Conservation (phyloP, 768 basidiomycete species). For the Tylopilus subfusipes region DNA sequence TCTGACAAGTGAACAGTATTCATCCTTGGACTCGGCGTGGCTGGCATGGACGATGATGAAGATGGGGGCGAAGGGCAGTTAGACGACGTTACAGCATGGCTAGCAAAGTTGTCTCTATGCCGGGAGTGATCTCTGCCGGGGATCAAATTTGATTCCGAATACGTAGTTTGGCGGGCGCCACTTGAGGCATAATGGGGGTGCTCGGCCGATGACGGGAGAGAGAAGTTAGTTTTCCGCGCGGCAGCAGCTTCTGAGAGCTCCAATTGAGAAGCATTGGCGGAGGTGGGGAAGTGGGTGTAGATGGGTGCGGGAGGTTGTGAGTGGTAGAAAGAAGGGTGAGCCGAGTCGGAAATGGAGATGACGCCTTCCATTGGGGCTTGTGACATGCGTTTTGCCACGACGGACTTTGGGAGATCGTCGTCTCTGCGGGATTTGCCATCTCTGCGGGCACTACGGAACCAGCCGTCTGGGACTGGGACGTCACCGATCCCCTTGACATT, state of each 20-base stretch:
- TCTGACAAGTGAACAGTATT: slow-evolving; percentile 22
- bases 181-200: slow-evolving; percentile 21
- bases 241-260: slow-evolving; percentile 22
- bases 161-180: slow-evolving; percentile 29
- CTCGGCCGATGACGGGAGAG: slow-evolving; percentile 29
- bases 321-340: slow-evolving; percentile 22
- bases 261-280: slow-evolving; percentile 25
- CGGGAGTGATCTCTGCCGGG: slow-evolving; percentile 18
- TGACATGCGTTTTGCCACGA: slow-evolving; percentile 38
- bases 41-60: slow-evolving; percentile 38
- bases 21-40: slow-evolving; percentile 34
- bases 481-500: slow-evolving; percentile 64
- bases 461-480: slow-evolving; percentile 66
- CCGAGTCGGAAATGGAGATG: slow-evolving; percentile 18
- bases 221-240: slow-evolving; percentile 28
- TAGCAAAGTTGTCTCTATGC: slow-evolving; percentile 19
- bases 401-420: slow-evolving; percentile 46
- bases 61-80: slow-evolving; percentile 33
- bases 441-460: slow-evolving; percentile 75
- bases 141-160: slow-evolving; percentile 31
- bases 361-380: slow-evolving; percentile 32
- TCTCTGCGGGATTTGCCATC: slow-evolving; percentile 48
- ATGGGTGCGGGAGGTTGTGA: slow-evolving; percentile 21
- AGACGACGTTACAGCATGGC: slow-evolving; percentile 17
- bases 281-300: slow-evolving; percentile 34